These are phyloP conservation scores for Apiotrichum sp. DNA, from an alignment of 1,284 basidiomycete genomes.

Conservation along the genomic window DNA sequence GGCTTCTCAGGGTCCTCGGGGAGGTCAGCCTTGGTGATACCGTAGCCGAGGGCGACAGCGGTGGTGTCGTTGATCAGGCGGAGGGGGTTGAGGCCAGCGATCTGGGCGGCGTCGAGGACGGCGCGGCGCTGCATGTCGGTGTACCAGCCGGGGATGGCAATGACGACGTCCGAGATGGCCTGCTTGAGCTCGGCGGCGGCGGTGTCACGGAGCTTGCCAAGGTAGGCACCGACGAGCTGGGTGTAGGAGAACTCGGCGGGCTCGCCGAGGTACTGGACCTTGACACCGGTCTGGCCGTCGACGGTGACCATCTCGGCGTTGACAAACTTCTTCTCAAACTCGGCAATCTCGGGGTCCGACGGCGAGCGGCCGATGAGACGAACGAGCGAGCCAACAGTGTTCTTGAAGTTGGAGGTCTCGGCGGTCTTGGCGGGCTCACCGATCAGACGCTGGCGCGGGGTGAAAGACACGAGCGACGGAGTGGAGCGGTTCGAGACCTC, in stretches of 20 bases:
- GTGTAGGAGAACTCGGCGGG: constrained; percentile 68
- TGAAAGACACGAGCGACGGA: constrained; percentile 91
- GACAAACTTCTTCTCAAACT: constrained; percentile 81
- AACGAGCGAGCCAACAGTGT: constrained; percentile 86
- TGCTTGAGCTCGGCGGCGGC: constrained; percentile 75
- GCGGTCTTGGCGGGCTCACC: constrained; percentile 92
- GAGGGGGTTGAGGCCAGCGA: constrained; percentile 80
- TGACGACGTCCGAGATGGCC: constrained; percentile 79
- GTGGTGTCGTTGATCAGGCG: constrained; percentile 93
- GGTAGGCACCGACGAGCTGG: constrained; percentile 78
- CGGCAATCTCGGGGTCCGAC: constrained; percentile 67
- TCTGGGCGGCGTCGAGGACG: constrained; percentile 75
- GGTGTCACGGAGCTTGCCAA: constrained; percentile 81
- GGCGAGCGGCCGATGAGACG: constrained; percentile 73
- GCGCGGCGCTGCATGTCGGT: constrained; percentile 85
- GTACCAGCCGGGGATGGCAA: constrained; percentile 91
- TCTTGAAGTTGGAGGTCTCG: constrained; percentile 95
- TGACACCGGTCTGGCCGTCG: constrained; percentile 69
- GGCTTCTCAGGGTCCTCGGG: constrained; percentile 70
- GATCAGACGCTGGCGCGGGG: constrained; percentile 75
- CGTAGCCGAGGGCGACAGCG: constrained; percentile 86
- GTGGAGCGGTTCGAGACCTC: constrained; percentile 92
- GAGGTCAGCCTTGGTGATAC: constrained; percentile 92
- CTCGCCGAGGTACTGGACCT: constrained; percentile 84
- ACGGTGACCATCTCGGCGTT: constrained; percentile 77